Percentiles rank a stretch among this genome's conserved stretches.
These are phyloP conservation scores for Tetrahymena malaccensis DNA, from an alignment of 73 alveolate genomes.

Conservation along the genomic window DNA sequence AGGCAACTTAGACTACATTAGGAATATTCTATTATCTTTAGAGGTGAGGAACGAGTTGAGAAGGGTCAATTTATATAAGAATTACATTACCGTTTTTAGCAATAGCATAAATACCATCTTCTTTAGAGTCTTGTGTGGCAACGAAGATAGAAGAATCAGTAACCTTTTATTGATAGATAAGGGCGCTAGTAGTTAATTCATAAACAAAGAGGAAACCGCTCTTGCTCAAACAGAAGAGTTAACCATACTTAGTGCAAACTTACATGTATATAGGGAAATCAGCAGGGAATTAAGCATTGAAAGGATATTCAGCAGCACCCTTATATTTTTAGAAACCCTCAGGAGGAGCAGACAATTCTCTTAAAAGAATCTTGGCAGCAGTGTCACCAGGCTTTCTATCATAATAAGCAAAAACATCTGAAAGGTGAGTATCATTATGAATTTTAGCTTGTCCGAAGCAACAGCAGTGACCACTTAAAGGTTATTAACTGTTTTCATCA, in stretches of 20 bases:
- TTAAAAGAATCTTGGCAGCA: constrained; percentile 70
- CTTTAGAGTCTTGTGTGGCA: constrained; percentile 62
- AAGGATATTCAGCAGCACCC: constrained; percentile 72
- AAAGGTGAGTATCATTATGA: constrained; percentile 48
- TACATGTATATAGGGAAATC: constrained; percentile 98
- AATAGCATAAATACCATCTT: constrained; percentile 80
- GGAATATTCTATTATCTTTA: constrained; percentile 82
- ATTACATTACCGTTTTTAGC: constrained; percentile 89
- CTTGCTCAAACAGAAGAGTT: constrained; percentile 85
- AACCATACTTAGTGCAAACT: constrained; percentile 78
- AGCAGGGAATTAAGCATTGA: constrained; percentile 73
- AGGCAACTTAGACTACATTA: constrained; percentile 83
- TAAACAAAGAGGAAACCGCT: constrained; percentile 77
- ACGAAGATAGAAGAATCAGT: constrained; percentile 80
- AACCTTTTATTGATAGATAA: constrained; percentile 85
- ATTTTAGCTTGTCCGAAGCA: constrained; percentile 67
- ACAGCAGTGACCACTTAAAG: constrained; percentile 77
- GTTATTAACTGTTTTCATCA: constrained; percentile 60
- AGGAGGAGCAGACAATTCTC: constrained; percentile 87
- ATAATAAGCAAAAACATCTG: constrained; percentile 74
- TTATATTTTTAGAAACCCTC: constrained; percentile 75
- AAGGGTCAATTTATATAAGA: constrained; percentile 62
- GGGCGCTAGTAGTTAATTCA: constrained; percentile 77
- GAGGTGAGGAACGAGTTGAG: constrained; percentile 74
- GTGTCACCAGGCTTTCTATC: constrained; percentile 88